These are phyloP conservation scores for Ophioceras dolichostomum DNA, from an alignment of 2,329 filamentous ascomycete species.

Conservation along the genomic window DNA sequence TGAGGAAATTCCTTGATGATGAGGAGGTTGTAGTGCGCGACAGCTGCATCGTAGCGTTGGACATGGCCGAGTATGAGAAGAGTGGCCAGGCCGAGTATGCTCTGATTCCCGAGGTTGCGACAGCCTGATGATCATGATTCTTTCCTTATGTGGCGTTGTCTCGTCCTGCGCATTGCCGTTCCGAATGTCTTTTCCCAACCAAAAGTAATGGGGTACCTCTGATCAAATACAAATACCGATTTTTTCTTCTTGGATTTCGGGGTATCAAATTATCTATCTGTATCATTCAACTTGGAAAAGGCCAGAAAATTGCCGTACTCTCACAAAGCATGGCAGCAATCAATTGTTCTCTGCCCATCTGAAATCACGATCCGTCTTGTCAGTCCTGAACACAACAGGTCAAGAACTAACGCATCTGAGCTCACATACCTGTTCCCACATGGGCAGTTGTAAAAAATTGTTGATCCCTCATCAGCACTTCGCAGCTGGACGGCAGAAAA, in stretches of 20 bases:
- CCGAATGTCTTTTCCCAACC: too few relatives aligned
- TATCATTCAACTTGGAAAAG: too few relatives aligned
- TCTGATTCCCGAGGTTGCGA: slow-evolving; percentile 56
- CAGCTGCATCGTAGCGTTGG: slow-evolving; percentile 86
- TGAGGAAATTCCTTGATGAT: slow-evolving; percentile 78
- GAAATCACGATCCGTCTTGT: slow-evolving; percentile 4
- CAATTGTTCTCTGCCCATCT: slow-evolving; percentile 51
- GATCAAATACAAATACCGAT: not conserved
- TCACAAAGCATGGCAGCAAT: too few relatives aligned
- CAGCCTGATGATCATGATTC: slow-evolving; percentile 2
- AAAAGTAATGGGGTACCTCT: too few relatives aligned
- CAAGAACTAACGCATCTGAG: not conserved
- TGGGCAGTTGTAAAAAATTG: slow-evolving; percentile 80
- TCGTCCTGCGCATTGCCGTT: slow-evolving; percentile 4
- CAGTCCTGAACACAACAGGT: too few relatives aligned
- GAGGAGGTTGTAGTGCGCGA: slow-evolving; percentile 88
- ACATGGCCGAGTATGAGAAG: slow-evolving; percentile 97
- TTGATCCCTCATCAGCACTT: slow-evolving; percentile 89
- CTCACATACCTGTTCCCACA: slow-evolving; percentile 63
- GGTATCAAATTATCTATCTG: too few relatives aligned
- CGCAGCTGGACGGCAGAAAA: slow-evolving; percentile 79
- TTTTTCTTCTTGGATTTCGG: too few relatives aligned
- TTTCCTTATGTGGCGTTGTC: slow-evolving; percentile 4
- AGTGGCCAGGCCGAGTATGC: slow-evolving; percentile 84
- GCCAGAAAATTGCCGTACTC: too few relatives aligned